Evolutionary conservation across 495 filamentous ascomycete genomes (phyloP), one percentile per base, ranked within the genome.

Genomic region (Trichocladium uniseriatum): DNA sequence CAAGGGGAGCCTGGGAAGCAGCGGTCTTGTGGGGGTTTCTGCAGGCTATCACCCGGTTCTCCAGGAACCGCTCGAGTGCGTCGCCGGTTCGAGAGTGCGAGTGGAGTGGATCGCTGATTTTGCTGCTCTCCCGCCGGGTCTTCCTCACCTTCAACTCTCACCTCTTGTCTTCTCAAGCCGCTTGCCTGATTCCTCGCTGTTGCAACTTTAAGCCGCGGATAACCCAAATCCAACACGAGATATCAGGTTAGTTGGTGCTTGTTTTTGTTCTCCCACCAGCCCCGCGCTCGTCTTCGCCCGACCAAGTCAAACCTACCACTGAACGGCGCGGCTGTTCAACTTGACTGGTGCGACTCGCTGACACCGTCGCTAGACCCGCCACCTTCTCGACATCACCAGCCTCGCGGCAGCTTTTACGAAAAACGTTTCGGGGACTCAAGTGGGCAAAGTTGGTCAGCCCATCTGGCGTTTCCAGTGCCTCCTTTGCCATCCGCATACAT

Each of bases 101-200:
- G 52, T 50, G 52, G 52, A 50, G 46, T 35, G 35, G 46, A 54
- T 37, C 46, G 31, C 47, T 54, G 47, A 50, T 45, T 54, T 50
- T 54, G 41, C 38, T 48, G 15, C 32, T 54, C 28, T 50, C 41
- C 47, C 46, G 20, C 36, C 37, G 18, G 50, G 36, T 21, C 31
- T 29, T 15, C 45, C 39, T 35, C 29, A 38, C 41, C 36, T 38
- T n/a, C 22, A 38, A 32, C 44, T 21, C 46, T 27, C 45, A 2
- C 21, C 8, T 47, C 35, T 47, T 21, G 6, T 27, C 13, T 6
- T 41, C 13, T 22, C 19, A 18, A 3, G 24, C 18, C 3, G 18
- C 21, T 15, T 39, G 8, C 13, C 27, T 21, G 37, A 38, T 6
- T 8, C 10, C 22, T 46, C 14, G 24, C 24, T 27, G 24, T 27